Evolutionary conservation across 148 eudicot species (phyloP).

Genomic region (Dysphania ambrosioides): DNA sequence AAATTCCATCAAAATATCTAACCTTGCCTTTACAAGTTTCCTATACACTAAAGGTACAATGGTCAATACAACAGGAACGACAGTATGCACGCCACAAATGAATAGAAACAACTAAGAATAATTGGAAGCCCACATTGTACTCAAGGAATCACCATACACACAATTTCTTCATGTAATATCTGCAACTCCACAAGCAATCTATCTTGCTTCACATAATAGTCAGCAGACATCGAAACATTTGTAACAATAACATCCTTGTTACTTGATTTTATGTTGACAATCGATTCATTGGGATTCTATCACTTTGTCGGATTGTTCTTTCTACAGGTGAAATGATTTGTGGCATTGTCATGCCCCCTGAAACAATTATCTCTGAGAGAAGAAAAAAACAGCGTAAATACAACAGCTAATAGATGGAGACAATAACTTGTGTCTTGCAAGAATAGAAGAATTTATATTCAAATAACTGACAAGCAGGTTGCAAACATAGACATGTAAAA

Average conservation of each 20-base stretch:
- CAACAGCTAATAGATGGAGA: neutral
- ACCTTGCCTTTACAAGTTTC: conserved; percentile 5
- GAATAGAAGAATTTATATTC: neutral
- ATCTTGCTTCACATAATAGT: conserved; percentile 4
- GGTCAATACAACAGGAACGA: conserved; percentile 7
- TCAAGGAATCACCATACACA: conserved; percentile 13
- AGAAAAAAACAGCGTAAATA: neutral
- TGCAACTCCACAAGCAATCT: conserved; percentile 6
- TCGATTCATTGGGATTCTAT: conserved; percentile 53
- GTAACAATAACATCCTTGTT: conserved; percentile 1
- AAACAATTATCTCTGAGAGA: conserved; percentile 81
- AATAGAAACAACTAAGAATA: neutral
- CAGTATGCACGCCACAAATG: neutral
- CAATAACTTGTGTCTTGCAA: neutral
- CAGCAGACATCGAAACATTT: conserved; percentile 4
- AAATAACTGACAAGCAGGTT: neutral
- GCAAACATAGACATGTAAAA: neutral
- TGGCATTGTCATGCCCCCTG: conserved; percentile 98
- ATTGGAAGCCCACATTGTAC: neutral
- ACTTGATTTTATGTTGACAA: conserved; percentile 12
- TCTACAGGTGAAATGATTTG: conserved; percentile 61
- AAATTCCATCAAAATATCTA: neutral
- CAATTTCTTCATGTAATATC: conserved; percentile 9
- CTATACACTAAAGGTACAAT: conserved; percentile 18
- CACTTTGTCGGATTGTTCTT: conserved; percentile 42